These are phyloP conservation scores for Fonsecaea nubica DNA, from an alignment of 2,329 filamentous ascomycete genomes.

Conservation along the genomic window DNA sequence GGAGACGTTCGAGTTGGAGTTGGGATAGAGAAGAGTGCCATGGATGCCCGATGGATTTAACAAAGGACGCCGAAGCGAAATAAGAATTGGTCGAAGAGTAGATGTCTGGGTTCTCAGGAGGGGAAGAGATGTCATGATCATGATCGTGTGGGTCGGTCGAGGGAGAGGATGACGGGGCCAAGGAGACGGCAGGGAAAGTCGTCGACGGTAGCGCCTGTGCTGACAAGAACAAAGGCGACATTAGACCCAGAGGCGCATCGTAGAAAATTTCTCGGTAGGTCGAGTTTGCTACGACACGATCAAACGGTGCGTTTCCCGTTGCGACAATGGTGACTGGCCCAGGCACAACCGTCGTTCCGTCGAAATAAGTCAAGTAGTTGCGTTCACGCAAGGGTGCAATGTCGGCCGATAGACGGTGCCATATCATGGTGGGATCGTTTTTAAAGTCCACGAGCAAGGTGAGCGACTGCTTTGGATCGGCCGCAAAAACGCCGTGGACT, in stretches of 20 bases:
- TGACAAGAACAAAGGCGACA: constrained; percentile 40
- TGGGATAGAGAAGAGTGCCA: constrained; percentile 49
- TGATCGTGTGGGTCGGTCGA: constrained; percentile 38
- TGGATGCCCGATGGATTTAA: constrained; percentile 46
- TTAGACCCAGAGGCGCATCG: constrained; percentile 57
- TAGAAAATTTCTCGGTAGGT: constrained; percentile 63
- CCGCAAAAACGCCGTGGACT: constrained; percentile 58
- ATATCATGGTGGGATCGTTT: constrained; percentile 48
- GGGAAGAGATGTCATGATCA: neutral
- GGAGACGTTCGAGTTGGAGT: constrained; percentile 54
- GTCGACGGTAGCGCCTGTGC: neutral
- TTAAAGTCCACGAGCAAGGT: constrained; percentile 62
- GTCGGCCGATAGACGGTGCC: constrained; percentile 47
- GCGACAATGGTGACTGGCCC: constrained; percentile 61
- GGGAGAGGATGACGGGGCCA: too few relatives aligned
- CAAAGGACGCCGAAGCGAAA: constrained; percentile 64
- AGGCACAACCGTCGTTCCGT: constrained; percentile 47
- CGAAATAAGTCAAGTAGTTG: constrained; percentile 59
- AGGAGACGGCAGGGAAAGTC: too few relatives aligned
- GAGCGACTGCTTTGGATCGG: constrained; percentile 55
- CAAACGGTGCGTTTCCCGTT: constrained; percentile 60
- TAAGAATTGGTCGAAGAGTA: constrained; percentile 61
- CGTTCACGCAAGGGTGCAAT: constrained; percentile 55
- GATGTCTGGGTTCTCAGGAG: constrained; percentile 29
- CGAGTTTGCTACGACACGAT: constrained; percentile 51